Conservation (phyloP, 2,329 filamentous ascomycete genomes). For the Fusarium globosum region DNA sequence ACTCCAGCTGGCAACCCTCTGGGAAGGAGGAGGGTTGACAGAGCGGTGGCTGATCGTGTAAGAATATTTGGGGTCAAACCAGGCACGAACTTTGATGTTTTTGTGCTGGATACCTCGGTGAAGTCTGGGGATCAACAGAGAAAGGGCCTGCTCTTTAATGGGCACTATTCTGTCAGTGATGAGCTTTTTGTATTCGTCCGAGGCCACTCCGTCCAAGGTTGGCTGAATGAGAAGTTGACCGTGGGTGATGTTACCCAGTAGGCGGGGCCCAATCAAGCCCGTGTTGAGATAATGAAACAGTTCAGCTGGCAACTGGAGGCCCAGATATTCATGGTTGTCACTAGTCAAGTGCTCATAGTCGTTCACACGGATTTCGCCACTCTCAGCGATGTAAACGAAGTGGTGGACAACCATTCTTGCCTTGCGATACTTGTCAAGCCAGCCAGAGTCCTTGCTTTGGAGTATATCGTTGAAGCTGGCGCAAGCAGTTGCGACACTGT, state of each 20-base stretch:
- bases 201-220: conserved; percentile 86
- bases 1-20: conserved; percentile 73
- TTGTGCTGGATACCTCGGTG: conserved; percentile 87
- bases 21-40: conserved; percentile 60
- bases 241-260: conserved; percentile 85
- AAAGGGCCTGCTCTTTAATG: conserved; percentile 79
- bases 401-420: conserved; percentile 88
- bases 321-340: conserved; percentile 90
- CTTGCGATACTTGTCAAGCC: conserved; percentile 87
- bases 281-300: conserved; percentile 89
- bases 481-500: conserved; percentile 78
- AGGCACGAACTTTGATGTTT: conserved; percentile 80
- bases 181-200: conserved; percentile 82
- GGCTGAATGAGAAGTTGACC: conserved; percentile 81
- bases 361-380: conserved; percentile 81
- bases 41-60: conserved; percentile 73
- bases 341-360: conserved; percentile 79
- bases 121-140: conserved; percentile 81
- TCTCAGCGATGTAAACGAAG: conserved; percentile 81
- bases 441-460: conserved; percentile 75
- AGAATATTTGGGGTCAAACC: conserved; percentile 80
- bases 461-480: conserved; percentile 83
- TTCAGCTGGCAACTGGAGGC: conserved; percentile 89
- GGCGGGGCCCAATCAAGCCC: conserved; percentile 80
- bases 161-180: conserved; percentile 79